phyloP scores from a whole-genome alignment of 768 basidiomycete genomes.

The Tulasnella sp. region DNA sequence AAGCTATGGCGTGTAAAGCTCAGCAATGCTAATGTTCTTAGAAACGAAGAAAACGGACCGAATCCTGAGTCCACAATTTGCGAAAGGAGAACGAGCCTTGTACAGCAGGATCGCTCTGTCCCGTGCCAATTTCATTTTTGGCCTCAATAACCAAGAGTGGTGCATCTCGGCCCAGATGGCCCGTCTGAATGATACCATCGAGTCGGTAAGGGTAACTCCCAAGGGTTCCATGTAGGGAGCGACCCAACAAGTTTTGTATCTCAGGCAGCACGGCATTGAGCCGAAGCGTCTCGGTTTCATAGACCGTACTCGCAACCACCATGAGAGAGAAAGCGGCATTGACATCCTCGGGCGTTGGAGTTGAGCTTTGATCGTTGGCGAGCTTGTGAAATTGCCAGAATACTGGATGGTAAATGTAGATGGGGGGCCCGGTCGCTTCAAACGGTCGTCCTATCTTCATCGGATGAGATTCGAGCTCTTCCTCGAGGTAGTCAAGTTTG shows the following conservation, averaged over 20 bases:
- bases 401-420: slow-evolving; percentile 5
- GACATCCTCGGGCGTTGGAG: background rate
- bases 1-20: background rate
- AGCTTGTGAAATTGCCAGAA: background rate
- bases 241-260: background rate
- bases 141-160: background rate
- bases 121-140: slow-evolving; percentile 14
- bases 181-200: background rate
- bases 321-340: background rate
- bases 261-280: background rate
- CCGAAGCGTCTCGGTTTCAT: background rate
- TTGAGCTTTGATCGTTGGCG: background rate
- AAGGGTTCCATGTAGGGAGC: background rate
- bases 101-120: slow-evolving; percentile 8
- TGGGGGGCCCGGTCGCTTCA: slow-evolving; percentile 5
- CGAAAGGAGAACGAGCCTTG: background rate
- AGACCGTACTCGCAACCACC: background rate
- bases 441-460: slow-evolving; percentile 2
- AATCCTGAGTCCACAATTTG: slow-evolving; percentile 6
- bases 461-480: background rate
- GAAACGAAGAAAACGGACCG: background rate
- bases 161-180: background rate
- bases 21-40: background rate
- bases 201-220: background rate
- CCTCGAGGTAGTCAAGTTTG: background rate